Evolutionary conservation across 176 grass and related monocot species (phyloP).

Genomic region (Oryza nivara): DNA sequence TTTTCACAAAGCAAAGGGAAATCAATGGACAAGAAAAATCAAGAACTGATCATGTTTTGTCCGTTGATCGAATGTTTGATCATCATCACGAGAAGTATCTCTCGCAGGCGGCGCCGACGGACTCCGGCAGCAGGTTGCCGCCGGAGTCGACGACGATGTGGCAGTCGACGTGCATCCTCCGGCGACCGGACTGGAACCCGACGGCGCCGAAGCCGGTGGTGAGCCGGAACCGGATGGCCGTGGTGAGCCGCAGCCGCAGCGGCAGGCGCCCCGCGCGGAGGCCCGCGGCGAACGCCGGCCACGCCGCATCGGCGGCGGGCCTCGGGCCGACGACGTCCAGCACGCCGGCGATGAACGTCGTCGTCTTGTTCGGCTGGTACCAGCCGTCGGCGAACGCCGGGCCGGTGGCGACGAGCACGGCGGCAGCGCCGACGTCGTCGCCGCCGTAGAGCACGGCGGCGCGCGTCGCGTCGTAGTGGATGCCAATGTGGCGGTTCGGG

Average conservation of each 20-base stretch:
- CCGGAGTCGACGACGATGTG: slow-evolving; percentile 30
- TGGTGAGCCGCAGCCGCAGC: slow-evolving; percentile 50
- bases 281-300: slow-evolving; percentile 22
- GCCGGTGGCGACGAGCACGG: slow-evolving; percentile 36
- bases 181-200: slow-evolving; percentile 33
- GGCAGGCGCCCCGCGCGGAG: slow-evolving; percentile 31
- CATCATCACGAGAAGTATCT: slow-evolving; percentile 31
- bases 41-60: too few relatives aligned
- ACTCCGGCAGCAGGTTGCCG: slow-evolving; percentile 39
- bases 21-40: too few relatives aligned
- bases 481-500: slow-evolving; percentile 59
- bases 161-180: slow-evolving; percentile 58
- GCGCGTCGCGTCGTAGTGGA: slow-evolving; percentile 54
- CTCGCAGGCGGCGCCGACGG: slow-evolving; percentile 28
- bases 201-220: neutral
- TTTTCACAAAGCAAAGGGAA: too few relatives aligned
- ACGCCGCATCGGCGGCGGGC: slow-evolving; percentile 14
- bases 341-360: slow-evolving; percentile 36
- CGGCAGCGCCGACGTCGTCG: slow-evolving; percentile 42
- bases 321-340: slow-evolving; percentile 27
- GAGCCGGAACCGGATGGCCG: slow-evolving; percentile 48
- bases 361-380: slow-evolving; percentile 69
- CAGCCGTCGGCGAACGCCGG: slow-evolving; percentile 19
- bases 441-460: slow-evolving; percentile 48
- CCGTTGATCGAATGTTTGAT: neutral